These are phyloP conservation scores for Aureobasidium vineae DNA, from an alignment of 2,329 filamentous ascomycete species.

Conservation along the genomic window DNA sequence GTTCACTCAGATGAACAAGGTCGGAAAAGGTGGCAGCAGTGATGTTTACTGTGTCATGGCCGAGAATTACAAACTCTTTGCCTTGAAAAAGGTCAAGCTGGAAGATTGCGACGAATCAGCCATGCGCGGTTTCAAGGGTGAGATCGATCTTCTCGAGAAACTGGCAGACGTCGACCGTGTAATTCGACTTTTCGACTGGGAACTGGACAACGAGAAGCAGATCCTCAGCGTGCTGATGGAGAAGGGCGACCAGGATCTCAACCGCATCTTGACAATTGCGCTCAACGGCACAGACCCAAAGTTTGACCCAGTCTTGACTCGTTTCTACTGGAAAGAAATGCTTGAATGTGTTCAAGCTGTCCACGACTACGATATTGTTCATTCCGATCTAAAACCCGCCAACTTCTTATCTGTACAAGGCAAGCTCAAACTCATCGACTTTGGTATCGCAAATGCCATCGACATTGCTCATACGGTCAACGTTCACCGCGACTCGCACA, in stretches of 20 bases:
- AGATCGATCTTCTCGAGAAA: conserved; percentile 86
- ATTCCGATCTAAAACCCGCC: conserved; percentile 94
- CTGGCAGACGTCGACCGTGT: conserved; percentile 84
- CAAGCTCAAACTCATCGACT: conserved; percentile 92
- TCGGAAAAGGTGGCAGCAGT: conserved; percentile 88
- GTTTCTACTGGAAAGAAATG: conserved; percentile 99
- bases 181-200: conserved; percentile 85
- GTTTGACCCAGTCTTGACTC: conserved; percentile 85
- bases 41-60: conserved; percentile 97
- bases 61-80: conserved; percentile 94
- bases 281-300: conserved; percentile 65
- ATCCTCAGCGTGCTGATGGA: conserved; percentile 93
- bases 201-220: conserved; percentile 90
- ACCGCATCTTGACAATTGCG: conserved; percentile 75
- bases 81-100: conserved; percentile 86
- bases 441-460: conserved; percentile 97
- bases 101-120: conserved; percentile 84
- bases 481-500: conserved; percentile 90
- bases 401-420: conserved; percentile 95
- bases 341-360: conserved; percentile 90
- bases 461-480: conserved; percentile 95
- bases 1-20: conserved; percentile 84
- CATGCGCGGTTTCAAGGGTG: conserved; percentile 85
- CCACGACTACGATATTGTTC: conserved; percentile 87
- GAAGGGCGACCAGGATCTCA: conserved; percentile 90